A percentile compares a stretch with the other conserved stretches of the same genome.
Evolutionary conservation across 106 monocot species (phyloP).

Genomic region (Gastrodia elata): DNA sequence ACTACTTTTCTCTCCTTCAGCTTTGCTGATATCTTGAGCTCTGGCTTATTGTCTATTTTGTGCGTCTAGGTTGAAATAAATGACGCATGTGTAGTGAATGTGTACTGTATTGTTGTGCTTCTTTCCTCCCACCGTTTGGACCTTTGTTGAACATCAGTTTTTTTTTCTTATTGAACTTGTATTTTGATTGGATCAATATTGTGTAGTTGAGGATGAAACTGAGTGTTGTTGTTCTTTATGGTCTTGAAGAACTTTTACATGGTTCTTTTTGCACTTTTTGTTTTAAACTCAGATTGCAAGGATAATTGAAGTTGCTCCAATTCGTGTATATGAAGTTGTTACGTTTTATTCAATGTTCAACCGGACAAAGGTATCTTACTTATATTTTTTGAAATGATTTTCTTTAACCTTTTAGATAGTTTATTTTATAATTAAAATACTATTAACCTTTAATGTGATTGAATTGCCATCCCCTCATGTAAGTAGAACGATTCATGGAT

Average conservation of each 20-base stretch:
- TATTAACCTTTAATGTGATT: not conserved
- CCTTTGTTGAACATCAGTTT: too few species aligned
- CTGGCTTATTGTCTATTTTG: too few species aligned
- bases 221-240: not conserved
- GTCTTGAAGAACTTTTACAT: not conserved
- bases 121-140: too few species aligned
- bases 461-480: not conserved
- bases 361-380: conserved; percentile 41
- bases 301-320: conserved; percentile 83
- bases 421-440: not conserved
- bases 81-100: too few species aligned
- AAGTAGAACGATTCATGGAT: not conserved
- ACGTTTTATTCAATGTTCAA: conserved; percentile 99
- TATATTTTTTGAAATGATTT: not conserved
- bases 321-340: conserved; percentile 94
- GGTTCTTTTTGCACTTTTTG: not conserved
- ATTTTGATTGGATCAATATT: not conserved
- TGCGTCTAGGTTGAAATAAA: too few species aligned
- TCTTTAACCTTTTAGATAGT: not conserved
- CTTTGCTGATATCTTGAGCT: too few species aligned
- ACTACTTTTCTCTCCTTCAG: too few species aligned
- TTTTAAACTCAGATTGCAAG: conserved; percentile 55
- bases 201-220: not conserved
- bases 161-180: not conserved
- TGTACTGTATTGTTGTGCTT: too few species aligned